Conservation (phyloP, 1,139 yeast genomes). For the Saccharomyces hybrid region DNA sequence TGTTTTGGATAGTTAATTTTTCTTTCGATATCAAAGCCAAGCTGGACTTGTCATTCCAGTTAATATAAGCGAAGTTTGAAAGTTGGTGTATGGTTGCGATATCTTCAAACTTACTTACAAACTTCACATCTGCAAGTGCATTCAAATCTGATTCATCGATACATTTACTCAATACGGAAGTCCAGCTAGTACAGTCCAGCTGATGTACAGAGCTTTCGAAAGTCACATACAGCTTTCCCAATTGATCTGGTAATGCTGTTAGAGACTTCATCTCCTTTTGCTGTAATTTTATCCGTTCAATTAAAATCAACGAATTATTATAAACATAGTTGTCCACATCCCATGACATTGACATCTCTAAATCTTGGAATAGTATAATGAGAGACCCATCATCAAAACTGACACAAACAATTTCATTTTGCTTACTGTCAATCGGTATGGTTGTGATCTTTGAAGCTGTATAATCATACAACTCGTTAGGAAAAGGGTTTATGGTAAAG, state of each 20-base stretch:
- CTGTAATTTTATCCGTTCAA: slow-evolving; percentile 16
- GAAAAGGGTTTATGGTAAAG: slow-evolving; percentile 43
- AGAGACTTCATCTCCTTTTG: slow-evolving; percentile 6
- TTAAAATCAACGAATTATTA: slow-evolving; percentile 20
- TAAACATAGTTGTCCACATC: slow-evolving; percentile 13
- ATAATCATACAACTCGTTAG: slow-evolving; percentile 40
- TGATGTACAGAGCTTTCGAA: slow-evolving; percentile 6
- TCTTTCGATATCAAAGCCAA: slow-evolving; percentile 1
- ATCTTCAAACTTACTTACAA: slow-evolving; percentile 12
- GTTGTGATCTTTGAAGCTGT: slow-evolving; percentile 34
- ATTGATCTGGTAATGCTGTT: not conserved
- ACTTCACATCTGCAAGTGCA: slow-evolving; percentile 10
- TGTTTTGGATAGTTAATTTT: not conserved
- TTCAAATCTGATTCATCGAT: slow-evolving; percentile 19
- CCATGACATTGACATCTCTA: slow-evolving; percentile 27
- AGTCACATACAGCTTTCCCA: slow-evolving; percentile 12
- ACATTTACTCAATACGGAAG: slow-evolving; percentile 14
- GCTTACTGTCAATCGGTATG: slow-evolving; percentile 25
- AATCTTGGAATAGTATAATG: slow-evolving; percentile 25
- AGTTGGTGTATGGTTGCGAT: slow-evolving; percentile 8
- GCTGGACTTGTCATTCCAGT: slow-evolving; percentile 3
- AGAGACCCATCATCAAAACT: slow-evolving; percentile 22
- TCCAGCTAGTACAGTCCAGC: slow-evolving; percentile 18
- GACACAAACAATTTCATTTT: slow-evolving; percentile 18
- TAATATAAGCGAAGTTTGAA: slow-evolving; percentile 11